Base-by-base conservation (phyloP, 192 early-diverging fungal species). In the Coemansia sp. region DNA sequence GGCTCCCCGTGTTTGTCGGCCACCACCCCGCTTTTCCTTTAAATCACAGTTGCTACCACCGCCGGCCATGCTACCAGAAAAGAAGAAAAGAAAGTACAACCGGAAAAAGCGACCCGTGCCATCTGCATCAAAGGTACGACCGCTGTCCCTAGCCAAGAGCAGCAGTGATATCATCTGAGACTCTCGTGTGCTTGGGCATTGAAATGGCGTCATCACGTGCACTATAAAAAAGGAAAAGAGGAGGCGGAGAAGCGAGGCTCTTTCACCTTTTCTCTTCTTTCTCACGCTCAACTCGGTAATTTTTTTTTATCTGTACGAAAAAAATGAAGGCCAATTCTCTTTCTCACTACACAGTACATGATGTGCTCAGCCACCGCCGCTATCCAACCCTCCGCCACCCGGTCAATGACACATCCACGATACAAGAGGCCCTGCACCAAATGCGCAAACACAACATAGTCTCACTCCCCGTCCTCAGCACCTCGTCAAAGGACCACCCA, bases 361-460 rank as follows among this genome's bases (percentile, higher is more conserved):
- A 81, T 26, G 73, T 81, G 35, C 73, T 81, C 41, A 63, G 72
- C 45, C 75, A 75, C 48, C 78, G 78, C 16, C 66, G 69, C 18
- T 65, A 69, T 18, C 69, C 78, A 8, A 62, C 37, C 62, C 69
- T 81, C 18, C 57, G 65, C 50, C 53, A 72, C 61, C 68, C 61
- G 26, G 28, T 77, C 23, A 38, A 37, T 21, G 68, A 73, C 11
- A 31, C 18, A 23, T 48, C 52, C 39, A 74, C 70, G 1, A 38
- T 82, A 10, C 68, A 74, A 39, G 62, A 64, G 1, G 70, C 79
- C 0, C 64, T 82, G 26, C 23, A 23, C 26, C 41, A 73, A 37
- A 82, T 82, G 79, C 33, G 64, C 72, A 39, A 14, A n/a, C 53
- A 74, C 21, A 66, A 73, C 42, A 67, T 70, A 16, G 74, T 82